Evolutionary conservation across 345 rosid species (phyloP), one percentile per base, ranked within the genome.

Genomic region (Ricinus communis): DNA sequence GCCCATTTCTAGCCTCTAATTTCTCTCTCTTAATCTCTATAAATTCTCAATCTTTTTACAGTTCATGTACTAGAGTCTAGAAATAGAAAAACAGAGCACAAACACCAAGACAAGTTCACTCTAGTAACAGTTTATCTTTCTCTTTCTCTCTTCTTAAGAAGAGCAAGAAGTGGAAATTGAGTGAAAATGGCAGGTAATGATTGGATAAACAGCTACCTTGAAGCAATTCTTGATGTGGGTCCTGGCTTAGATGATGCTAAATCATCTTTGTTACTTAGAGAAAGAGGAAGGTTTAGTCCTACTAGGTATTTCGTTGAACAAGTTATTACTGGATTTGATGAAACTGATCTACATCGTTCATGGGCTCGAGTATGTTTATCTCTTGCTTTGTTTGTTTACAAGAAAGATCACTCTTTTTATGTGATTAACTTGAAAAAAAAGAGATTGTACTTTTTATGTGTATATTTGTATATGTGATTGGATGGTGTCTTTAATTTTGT

Each of bases 221-320:
- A 96, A 76, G 98, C 99, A 59, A 96, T 96, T 61, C 88, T 96
- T n/a, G 99, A 96, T 76, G 98, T 96, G 3, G 98, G 98, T 31
- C 96, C 92, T 0, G 90, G 87, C 0, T 91, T 93, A 6, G 98
- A 89, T 50, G 98, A 96, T 71, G 89, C 74, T 65, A 88, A 86
- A 47, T 80, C 99, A 7, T 93, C 99, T 30, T 81, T 96, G 71
- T 82, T 96, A 82, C 89, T 96, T 2, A 77, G 98, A 59, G 97
- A 96, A 78, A 82, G 99, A 80, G 99, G 99, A 0, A 71, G 96
- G 72, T 96, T 96, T 79, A 96, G 97, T 66, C 99, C 98, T 1
- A 96, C 98, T 74, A 87, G 99, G 40, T 96, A 96, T 82, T 96
- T 96, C 77, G 98, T 96, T 50, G 99, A 96, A 67, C 96, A 96